Evolutionary conservation across 2,329 filamentous ascomycete species (phyloP).

Genomic region (Phoma herbarum): DNA sequence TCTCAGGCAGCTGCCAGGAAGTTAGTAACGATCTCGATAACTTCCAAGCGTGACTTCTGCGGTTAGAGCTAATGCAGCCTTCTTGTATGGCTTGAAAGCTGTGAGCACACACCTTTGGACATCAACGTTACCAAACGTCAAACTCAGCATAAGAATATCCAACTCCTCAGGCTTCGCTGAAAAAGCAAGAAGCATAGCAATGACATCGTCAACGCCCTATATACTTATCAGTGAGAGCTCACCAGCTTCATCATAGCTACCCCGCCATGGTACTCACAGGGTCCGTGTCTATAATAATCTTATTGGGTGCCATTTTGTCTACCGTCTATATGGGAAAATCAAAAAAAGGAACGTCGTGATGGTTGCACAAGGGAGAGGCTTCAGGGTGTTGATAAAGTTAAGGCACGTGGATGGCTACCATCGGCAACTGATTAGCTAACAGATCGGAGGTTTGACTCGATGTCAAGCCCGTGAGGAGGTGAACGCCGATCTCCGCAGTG

Average conservation of each 20-base stretch:
- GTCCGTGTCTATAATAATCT: slow-evolving; percentile 96
- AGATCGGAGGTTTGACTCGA: slow-evolving; percentile 24
- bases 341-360: slow-evolving; percentile 11
- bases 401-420: slow-evolving; percentile 19
- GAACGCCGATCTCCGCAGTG: slow-evolving; percentile 29
- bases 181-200: slow-evolving; percentile 87
- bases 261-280: slow-evolving; percentile 65
- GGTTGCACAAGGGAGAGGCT: slow-evolving; percentile 14
- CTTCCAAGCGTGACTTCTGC: neutral
- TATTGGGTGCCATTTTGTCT: slow-evolving; percentile 54
- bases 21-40: neutral
- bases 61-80: neutral
- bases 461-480: slow-evolving; percentile 30
- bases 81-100: neutral
- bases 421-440: slow-evolving; percentile 36
- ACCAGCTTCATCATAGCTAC: slow-evolving; percentile 2
- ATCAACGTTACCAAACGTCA: slow-evolving; percentile 94
- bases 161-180: slow-evolving; percentile 83
- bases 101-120: slow-evolving; percentile 68
- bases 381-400: slow-evolving; percentile 5
- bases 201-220: slow-evolving; percentile 86
- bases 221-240: neutral
- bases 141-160: slow-evolving; percentile 82
- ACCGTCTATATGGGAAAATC: neutral
- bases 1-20: slow-evolving; percentile 73